Evolutionary conservation across 2,329 filamentous ascomycete genomes (phyloP).

Genomic region (Diaporthe batatas): DNA sequence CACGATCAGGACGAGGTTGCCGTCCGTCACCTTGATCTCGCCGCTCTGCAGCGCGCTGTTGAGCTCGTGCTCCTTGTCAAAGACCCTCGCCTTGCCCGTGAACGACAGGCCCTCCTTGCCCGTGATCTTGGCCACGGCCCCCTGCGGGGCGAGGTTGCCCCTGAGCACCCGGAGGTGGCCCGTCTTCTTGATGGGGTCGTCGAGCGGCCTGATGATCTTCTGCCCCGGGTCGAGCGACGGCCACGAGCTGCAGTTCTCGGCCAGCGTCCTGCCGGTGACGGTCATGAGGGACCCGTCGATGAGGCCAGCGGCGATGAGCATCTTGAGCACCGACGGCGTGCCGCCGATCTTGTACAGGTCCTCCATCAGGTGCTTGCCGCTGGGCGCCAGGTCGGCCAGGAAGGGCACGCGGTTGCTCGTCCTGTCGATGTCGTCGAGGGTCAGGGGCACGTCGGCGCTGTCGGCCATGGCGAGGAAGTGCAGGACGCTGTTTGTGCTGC

Average conservation of each 20-base stretch:
- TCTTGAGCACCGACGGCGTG: conserved; percentile 86
- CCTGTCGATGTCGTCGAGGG: conserved; percentile 85
- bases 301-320: conserved; percentile 81
- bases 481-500: conserved; percentile 88
- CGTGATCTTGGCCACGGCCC: conserved; percentile 95
- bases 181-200: conserved; percentile 79
- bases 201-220: conserved; percentile 83
- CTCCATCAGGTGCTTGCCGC: conserved; percentile 85
- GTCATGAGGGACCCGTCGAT: conserved; percentile 85
- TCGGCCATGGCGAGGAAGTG: conserved; percentile 93
- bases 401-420: conserved; percentile 87
- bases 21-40: conserved; percentile 62
- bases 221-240: conserved; percentile 84
- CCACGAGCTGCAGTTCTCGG: conserved; percentile 82
- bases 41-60: conserved; percentile 79
- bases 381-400: conserved; percentile 87
- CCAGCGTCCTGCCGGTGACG: conserved; percentile 86
- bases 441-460: conserved; percentile 81
- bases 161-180: conserved; percentile 91
- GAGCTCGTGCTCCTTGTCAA: conserved; percentile 86
- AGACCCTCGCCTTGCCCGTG: conserved; percentile 84
- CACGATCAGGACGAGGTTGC: conserved; percentile 90
- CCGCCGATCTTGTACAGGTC: conserved; percentile 90
- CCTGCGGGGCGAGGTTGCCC: conserved; percentile 89
- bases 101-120: conserved; percentile 92